phyloP scores from a whole-genome alignment of 179 eudicot genomes.

The Nepenthes alata region DNA sequence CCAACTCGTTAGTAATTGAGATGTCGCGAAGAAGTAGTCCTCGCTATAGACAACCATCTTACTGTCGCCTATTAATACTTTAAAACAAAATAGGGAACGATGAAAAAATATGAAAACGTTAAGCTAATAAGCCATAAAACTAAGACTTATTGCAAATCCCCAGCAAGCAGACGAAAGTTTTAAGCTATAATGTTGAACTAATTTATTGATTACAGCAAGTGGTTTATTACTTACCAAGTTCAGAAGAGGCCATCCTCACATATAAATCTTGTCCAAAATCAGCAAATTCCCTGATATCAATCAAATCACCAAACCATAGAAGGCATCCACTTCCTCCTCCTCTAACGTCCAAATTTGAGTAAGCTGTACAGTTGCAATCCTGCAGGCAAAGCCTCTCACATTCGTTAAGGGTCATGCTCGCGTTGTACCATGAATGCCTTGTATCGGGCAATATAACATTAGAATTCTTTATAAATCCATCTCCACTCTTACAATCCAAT shows the following conservation, averaged over 20 bases:
- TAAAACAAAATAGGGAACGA: neutral
- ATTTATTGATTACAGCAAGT: no score
- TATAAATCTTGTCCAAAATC: conserved; percentile 25
- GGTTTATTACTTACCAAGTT: conserved; percentile 22
- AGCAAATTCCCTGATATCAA: conserved; percentile 13
- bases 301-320: conserved; percentile 19
- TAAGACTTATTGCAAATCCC: neutral
- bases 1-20: no score
- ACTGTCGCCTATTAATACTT: no score
- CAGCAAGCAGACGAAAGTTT: neutral
- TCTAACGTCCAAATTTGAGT: conserved; percentile 12
- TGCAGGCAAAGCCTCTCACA: conserved; percentile 15
- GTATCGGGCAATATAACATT: conserved; percentile 24
- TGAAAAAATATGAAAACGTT: neutral
- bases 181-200: neutral
- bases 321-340: conserved; percentile 21
- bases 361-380: conserved; percentile 29
- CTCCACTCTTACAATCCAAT: conserved; percentile 10
- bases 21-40: neutral
- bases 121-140: neutral
- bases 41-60: neutral
- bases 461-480: conserved; percentile 16
- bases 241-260: conserved; percentile 23
- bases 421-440: conserved; percentile 8
- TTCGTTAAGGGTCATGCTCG: conserved; percentile 12